Base-by-base conservation (phyloP, 2,329 filamentous ascomycete species). In the Neofusicoccum sp. region DNA sequence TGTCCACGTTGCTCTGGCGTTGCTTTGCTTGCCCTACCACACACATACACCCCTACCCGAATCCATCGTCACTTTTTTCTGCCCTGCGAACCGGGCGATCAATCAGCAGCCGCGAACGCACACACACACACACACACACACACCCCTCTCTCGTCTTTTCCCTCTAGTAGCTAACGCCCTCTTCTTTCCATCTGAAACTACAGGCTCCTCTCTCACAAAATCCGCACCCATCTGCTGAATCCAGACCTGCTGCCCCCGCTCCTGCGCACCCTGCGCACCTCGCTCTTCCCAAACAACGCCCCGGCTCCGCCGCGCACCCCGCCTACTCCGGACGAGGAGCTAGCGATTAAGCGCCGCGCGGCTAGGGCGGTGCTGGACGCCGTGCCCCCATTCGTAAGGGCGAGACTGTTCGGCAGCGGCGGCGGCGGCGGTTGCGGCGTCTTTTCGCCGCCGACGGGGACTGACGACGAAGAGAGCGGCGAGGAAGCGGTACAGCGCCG, bases 251-350 rank as follows among this genome's bases (percentile, higher is more conserved):
- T 83, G 36, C 80, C 81, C 62, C 71, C 75, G 54, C 70, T 81
- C 36, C 84, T 94, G 70, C 86, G 87, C 74, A 85, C 87, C 68
- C 83, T 91, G 71, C 90, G 95, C 74, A 87, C 85, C 70, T 86
- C 90, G 65, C 81, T 98, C 62, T 98, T 97, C 75, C 94, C 95
- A 68, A 90, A 92, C 78, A 96, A 96, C 77, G 83, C 86, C 22
- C 88, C 89, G 66, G 89, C 88, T 64, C 84, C 86, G 67, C 81
- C 87, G 69, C 83, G 84, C 64, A 79, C 88, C 67, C 78, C 83
- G 59, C 83, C 89, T 58, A 81, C 82, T 54, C 84, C 84, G 66
- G 82, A 87, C 61, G 81, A 85, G 69, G 84, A 87, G 71, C 79
- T 87, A 67, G 80, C 80, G 58, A 87, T 93, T 70, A 86, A 87